These are phyloP conservation scores for Tetrapisispora fleetii DNA, from an alignment of 805 yeast species.

Conservation along the genomic window DNA sequence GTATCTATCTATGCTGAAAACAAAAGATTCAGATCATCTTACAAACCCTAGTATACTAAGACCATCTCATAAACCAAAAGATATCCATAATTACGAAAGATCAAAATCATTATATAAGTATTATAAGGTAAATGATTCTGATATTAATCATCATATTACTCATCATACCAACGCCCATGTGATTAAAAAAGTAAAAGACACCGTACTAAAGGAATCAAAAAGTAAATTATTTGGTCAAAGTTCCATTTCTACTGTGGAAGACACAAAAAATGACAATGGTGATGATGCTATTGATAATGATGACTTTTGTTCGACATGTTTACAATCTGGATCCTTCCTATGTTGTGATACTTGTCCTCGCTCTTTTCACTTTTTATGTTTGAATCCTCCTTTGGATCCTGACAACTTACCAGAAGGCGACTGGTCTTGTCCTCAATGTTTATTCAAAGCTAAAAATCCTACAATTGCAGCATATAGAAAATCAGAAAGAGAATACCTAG, in stretches of 20 bases:
- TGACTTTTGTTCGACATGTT: slow-evolving; percentile 87
- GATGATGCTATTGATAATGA: slow-evolving; percentile 47
- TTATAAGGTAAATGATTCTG: background rate
- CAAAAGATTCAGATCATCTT: slow-evolving; percentile 28
- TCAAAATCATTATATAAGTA: background rate
- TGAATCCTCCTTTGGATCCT: slow-evolving; percentile 82
- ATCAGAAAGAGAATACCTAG: slow-evolving; percentile 15
- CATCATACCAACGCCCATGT: slow-evolving; percentile 6
- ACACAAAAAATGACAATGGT: slow-evolving; percentile 13
- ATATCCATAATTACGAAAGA: slow-evolving; percentile 11
- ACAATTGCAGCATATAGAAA: slow-evolving; percentile 14
- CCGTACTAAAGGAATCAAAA: slow-evolving; percentile 16
- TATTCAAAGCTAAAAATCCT: slow-evolving; percentile 32
- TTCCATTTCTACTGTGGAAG: slow-evolving; percentile 8
- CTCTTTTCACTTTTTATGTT: slow-evolving; percentile 85
- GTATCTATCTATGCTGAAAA: slow-evolving; percentile 23
- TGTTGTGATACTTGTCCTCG: slow-evolving; percentile 92
- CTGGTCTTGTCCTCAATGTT: slow-evolving; percentile 83
- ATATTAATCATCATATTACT: background rate
- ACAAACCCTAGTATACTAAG: slow-evolving; percentile 28
- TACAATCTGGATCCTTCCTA: slow-evolving; percentile 76
- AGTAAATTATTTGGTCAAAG: slow-evolving; percentile 39
- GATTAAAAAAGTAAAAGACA: slow-evolving; percentile 12
- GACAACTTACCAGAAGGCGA: slow-evolving; percentile 69
- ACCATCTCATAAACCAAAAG: slow-evolving; percentile 11